Conservation (phyloP, 2,329 filamentous ascomycete genomes). For the Calonectria pteridis region DNA sequence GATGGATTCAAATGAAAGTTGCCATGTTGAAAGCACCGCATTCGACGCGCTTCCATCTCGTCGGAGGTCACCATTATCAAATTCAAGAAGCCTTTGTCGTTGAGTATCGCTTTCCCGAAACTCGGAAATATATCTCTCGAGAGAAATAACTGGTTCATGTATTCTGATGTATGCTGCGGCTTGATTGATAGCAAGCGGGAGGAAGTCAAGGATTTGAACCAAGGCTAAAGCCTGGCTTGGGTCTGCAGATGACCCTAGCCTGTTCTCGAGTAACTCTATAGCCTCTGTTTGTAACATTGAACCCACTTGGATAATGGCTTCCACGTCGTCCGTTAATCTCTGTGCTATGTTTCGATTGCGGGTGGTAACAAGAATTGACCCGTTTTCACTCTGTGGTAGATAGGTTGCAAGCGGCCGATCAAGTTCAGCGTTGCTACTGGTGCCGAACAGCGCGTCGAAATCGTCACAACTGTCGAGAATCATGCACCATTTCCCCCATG, state of each 20-base stretch:
- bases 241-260: background rate
- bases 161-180: slow-evolving; percentile 1
- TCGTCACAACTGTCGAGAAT: background rate
- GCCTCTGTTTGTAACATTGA: background rate
- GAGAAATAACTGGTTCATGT: too few relatives aligned
- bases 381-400: background rate
- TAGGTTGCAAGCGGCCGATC: too few relatives aligned
- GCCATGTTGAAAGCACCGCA: too few relatives aligned
- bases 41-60: too few relatives aligned
- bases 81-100: too few relatives aligned
- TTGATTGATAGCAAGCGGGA: background rate
- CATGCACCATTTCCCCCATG: background rate
- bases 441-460: background rate
- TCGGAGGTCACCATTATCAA: too few relatives aligned
- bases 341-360: background rate
- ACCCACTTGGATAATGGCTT: background rate
- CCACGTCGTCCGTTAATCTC: background rate
- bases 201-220: background rate
- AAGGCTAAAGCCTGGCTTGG: background rate
- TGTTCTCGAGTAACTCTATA: background rate
- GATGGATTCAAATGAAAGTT: too few relatives aligned
- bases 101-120: too few relatives aligned
- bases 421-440: background rate
- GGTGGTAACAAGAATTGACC: background rate
- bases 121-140: too few relatives aligned